Evolutionary conservation across 179 eudicot genomes (phyloP).

Genomic region (Spinacia oleracea): DNA sequence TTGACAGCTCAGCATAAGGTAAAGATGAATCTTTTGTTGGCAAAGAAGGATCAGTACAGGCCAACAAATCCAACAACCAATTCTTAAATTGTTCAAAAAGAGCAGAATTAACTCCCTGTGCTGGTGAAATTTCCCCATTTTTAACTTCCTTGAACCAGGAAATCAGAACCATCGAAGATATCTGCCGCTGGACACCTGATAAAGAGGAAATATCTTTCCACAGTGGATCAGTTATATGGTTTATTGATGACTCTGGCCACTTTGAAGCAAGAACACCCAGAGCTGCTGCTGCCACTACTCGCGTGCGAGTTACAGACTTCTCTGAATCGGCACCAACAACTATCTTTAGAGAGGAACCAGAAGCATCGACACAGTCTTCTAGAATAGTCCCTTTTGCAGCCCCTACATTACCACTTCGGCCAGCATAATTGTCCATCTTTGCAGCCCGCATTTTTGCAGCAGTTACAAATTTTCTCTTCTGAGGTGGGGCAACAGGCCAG

Average conservation of each 20-base stretch:
- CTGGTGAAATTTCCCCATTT: conserved; percentile 28
- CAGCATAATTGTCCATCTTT: conserved; percentile 55
- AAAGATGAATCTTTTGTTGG: conserved; percentile 82
- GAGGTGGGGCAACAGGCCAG: conserved; percentile 90
- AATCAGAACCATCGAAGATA: conserved; percentile 86
- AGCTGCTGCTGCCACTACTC: conserved; percentile 81
- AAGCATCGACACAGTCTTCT: conserved; percentile 59
- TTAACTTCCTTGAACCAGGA: conserved; percentile 89
- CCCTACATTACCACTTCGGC: conserved; percentile 37
- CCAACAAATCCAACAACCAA: conserved; percentile 76
- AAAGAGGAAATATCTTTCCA: conserved; percentile 78
- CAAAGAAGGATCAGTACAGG: conserved; percentile 84
- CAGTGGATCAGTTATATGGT: conserved; percentile 65
- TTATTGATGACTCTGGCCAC: conserved; percentile 57
- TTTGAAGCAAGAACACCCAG: conserved; percentile 86
- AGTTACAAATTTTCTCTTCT: conserved; percentile 76
- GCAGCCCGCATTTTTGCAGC: conserved; percentile 92
- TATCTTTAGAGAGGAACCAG: conserved; percentile 56
- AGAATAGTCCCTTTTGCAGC: conserved; percentile 41
- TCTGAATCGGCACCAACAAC: conserved; percentile 91
- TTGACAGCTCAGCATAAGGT: conserved; percentile 90
- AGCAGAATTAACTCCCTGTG: conserved; percentile 39
- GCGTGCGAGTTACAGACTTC: conserved; percentile 81
- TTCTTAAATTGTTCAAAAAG: conserved; percentile 60
- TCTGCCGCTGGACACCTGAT: conserved; percentile 99